Evolutionary conservation across 164 flowering plant genomes (phyloP), one percentile per base, ranked within the genome.

Genomic region (Malania oleifera): DNA sequence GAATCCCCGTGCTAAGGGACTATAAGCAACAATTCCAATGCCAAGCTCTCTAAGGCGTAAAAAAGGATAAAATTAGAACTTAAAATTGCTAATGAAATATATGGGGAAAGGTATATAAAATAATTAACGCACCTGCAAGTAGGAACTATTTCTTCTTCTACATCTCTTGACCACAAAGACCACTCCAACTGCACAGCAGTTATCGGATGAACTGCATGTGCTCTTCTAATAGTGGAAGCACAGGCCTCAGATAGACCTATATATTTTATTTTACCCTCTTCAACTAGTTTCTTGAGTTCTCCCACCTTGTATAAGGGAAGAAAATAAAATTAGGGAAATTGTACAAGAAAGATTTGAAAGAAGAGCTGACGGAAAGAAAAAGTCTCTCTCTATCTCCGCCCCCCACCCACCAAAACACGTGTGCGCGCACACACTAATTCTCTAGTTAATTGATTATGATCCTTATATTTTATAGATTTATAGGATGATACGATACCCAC

Each of bases 161-260:
- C 35, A 18, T 52, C 55, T 28, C 55, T 52, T 14, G 55, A 19
- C 55, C 55, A 52, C 35, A 52, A 15, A 2, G 55, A 52, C 55
- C 55, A 52, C 55, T 52, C 55, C 55, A 52, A 19, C 24, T 52
- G 55, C 34, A 52, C 55, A 5, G 55, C 55, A 8, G 55, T 52
- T 26, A 52, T 28, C 12, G 55, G 55, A 52, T 52, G 55, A 28
- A 52, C 55, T 2, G 55, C 55, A 11, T 52, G 55, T 3, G 55
- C 55, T 8, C 55, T 26, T 52, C 34, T 52, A 18, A 27, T 52
- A 0, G 37, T 52, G 5, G 55, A 52, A 52, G 55, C 37, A 7
- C 37, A 52, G 6, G 55, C 55, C 38, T 52, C 55, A 5, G 55
- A 52, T 5, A 52, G 19, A 8, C 55, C 55, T 17, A 52, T 22